A percentile compares a stretch with the other conserved stretches of the same genome.
Conservation (phyloP, 1,139 yeast species). For the Lipomyces yarrowii region DNA sequence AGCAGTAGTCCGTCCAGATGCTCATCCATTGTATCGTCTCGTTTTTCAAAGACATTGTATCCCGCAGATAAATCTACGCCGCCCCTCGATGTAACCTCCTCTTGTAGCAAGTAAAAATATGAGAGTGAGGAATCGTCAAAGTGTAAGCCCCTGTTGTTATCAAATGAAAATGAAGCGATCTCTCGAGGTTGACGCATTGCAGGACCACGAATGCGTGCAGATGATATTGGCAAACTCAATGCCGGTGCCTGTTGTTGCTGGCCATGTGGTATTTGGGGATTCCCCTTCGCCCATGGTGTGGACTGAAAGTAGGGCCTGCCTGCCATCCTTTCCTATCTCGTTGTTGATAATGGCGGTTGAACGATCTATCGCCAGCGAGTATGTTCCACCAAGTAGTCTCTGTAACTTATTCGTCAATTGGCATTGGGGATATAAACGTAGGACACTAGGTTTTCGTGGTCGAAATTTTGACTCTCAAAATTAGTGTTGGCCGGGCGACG, state of each 20-base stretch:
- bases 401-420: not conserved
- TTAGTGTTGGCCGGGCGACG: not conserved
- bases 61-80: conserved; percentile 68
- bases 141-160: conserved; percentile 52
- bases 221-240: conserved; percentile 35
- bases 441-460: not conserved
- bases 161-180: conserved; percentile 60
- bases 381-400: not conserved
- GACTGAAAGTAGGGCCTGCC: not conserved
- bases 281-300: not conserved
- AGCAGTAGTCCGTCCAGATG: conserved; percentile 62
- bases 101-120: conserved; percentile 71
- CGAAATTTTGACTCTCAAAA: not conserved
- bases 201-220: conserved; percentile 36
- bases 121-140: conserved; percentile 56
- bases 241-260: not conserved
- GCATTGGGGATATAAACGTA: not conserved
- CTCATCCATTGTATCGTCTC: conserved; percentile 56
- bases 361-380: not conserved
- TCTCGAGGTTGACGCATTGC: conserved; percentile 69
- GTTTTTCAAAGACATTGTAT: conserved; percentile 55
- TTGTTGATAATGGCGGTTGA: not conserved
- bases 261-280: not conserved
- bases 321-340: not conserved
- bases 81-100: conserved; percentile 46